Conservation (phyloP, 2,329 filamentous ascomycete genomes). For the Fusarium scirpi region DNA sequence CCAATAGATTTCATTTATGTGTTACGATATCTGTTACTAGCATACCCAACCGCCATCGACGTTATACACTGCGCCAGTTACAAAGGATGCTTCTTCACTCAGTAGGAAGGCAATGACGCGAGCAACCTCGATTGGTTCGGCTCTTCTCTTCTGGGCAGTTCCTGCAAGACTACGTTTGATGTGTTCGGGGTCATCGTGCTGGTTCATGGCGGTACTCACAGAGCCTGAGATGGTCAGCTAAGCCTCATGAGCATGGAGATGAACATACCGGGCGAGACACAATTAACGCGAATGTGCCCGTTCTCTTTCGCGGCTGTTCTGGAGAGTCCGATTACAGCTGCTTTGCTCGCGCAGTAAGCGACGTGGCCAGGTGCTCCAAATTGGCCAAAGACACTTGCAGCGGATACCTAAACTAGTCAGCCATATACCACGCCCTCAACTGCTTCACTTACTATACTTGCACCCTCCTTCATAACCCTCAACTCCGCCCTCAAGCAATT, state of each 20-base stretch:
- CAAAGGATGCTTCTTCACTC: slow-evolving; percentile 41
- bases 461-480: slow-evolving; percentile 48
- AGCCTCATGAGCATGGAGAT: too few relatives aligned
- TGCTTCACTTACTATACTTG: slow-evolving; percentile 28
- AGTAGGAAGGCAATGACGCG: slow-evolving; percentile 42
- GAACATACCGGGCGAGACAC: slow-evolving; percentile 22
- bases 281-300: slow-evolving; percentile 29
- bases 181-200: slow-evolving; percentile 22
- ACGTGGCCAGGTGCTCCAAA: slow-evolving; percentile 48
- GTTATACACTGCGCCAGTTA: slow-evolving; percentile 50
- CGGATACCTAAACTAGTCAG: slow-evolving; percentile 37
- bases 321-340: slow-evolving; percentile 49
- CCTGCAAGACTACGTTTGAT: slow-evolving; percentile 16
- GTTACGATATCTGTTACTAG: slow-evolving; percentile 3
- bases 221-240: slow-evolving; percentile 7
- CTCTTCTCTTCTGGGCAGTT: slow-evolving; percentile 34
- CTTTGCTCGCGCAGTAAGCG: slow-evolving; percentile 50
- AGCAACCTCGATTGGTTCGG: slow-evolving; percentile 22
- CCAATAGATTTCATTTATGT: not conserved
- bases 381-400: slow-evolving; percentile 51
- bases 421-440: slow-evolving; percentile 51
- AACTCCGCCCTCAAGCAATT: slow-evolving; percentile 64
- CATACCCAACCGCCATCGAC: slow-evolving; percentile 55
- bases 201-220: slow-evolving; percentile 34
- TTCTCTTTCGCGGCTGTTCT: slow-evolving; percentile 49